These are phyloP conservation scores for Cymbopogon citratus DNA, from an alignment of 176 grass and related monocot genomes.

Conservation along the genomic window DNA sequence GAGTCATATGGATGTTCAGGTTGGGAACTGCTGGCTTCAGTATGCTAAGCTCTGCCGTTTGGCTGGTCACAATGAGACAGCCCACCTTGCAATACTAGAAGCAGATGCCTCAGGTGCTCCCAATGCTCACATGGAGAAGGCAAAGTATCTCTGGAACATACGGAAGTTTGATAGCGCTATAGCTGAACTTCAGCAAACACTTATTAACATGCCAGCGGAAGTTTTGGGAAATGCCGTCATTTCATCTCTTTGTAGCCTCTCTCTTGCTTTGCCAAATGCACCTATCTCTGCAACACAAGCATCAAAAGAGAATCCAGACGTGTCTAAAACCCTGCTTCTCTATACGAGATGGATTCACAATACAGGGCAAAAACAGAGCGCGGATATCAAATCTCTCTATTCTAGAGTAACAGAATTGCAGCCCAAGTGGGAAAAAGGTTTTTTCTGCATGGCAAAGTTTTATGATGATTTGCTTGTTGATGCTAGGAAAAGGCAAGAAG, in stretches of 20 bases:
- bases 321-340: slow-evolving; percentile 90
- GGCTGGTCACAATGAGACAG: slow-evolving; percentile 85
- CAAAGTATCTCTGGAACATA: slow-evolving; percentile 86
- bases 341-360: slow-evolving; percentile 99
- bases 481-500: slow-evolving; percentile 90
- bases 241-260: slow-evolving; percentile 80
- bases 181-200: slow-evolving; percentile 89
- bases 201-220: slow-evolving; percentile 78
- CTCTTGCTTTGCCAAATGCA: slow-evolving; percentile 82
- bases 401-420: slow-evolving; percentile 73
- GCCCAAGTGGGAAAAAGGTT: slow-evolving; percentile 94
- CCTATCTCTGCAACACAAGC: slow-evolving; percentile 60
- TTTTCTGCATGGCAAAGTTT: slow-evolving; percentile 97
- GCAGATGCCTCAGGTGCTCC: slow-evolving; percentile 76
- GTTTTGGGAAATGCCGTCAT: slow-evolving; percentile 54
- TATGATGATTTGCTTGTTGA: slow-evolving; percentile 91
- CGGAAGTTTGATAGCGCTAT: slow-evolving; percentile 89
- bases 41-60: slow-evolving; percentile 92
- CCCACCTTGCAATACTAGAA: slow-evolving; percentile 88
- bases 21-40: slow-evolving; percentile 94
- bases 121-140: slow-evolving; percentile 91
- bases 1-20: slow-evolving; percentile 72
- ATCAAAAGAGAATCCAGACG: slow-evolving; percentile 73
- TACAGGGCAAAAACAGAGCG: slow-evolving; percentile 87
- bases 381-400: slow-evolving; percentile 76